phyloP scores from a whole-genome alignment of 495 filamentous ascomycete species.

The Penicillium taxi region DNA sequence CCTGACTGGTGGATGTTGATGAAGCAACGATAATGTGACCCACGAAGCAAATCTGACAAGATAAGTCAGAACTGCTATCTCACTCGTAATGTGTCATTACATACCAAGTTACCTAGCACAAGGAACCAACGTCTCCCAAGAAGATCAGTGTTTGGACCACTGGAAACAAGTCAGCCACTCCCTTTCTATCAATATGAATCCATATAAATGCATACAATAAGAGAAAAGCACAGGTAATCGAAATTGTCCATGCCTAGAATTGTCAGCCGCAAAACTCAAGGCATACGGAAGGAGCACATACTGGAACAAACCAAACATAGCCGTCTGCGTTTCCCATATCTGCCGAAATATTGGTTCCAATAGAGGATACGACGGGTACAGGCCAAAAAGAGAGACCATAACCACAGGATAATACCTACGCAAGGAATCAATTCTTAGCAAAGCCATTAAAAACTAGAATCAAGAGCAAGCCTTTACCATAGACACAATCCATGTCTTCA shows the following conservation, averaged over 20 bases:
- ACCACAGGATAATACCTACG: slow-evolving; percentile 20
- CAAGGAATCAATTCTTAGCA: not conserved
- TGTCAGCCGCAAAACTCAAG: no score
- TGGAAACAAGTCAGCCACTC: slow-evolving; percentile 3
- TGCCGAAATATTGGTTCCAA: slow-evolving; percentile 12
- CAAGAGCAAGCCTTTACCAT: slow-evolving; percentile 7
- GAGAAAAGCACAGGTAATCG: slow-evolving; percentile 19
- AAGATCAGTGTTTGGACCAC: slow-evolving; percentile 20
- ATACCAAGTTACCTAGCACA: slow-evolving; percentile 19
- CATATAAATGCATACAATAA: slow-evolving; percentile 13
- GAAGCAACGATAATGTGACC: slow-evolving; percentile 20
- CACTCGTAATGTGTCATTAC: not conserved
- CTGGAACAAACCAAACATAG: slow-evolving; percentile 21
- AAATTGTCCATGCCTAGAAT: slow-evolving; percentile 23
- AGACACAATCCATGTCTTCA: slow-evolving; percentile 22
- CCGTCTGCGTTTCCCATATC: slow-evolving; percentile 17
- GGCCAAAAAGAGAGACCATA: slow-evolving; percentile 24
- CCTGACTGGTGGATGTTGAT: slow-evolving; percentile 16
- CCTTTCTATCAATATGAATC: not conserved
- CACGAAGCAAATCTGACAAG: slow-evolving; percentile 12
- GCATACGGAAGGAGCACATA: not conserved
- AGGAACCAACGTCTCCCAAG: slow-evolving; percentile 22
- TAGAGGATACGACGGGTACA: slow-evolving; percentile 14
- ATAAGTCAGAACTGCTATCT: not conserved
- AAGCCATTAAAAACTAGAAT: not conserved